Evolutionary conservation across 345 rosid species (phyloP).

Genomic region (Syzygium aqueum): DNA sequence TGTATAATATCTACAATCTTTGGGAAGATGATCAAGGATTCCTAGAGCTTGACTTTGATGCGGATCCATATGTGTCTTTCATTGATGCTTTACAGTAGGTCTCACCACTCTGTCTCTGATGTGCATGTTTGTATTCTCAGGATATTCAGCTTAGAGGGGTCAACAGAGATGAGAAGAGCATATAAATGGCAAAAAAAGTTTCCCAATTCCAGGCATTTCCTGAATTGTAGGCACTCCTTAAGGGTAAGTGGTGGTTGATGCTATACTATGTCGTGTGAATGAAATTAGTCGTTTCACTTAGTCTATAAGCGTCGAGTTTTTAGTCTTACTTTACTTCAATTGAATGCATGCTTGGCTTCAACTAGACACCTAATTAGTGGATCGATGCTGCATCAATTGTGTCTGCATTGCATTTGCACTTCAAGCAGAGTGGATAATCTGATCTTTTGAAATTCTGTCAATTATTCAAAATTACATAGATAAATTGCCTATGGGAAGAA

Average conservation of each 20-base stretch:
- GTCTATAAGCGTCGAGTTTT: no score
- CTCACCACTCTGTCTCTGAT: not conserved
- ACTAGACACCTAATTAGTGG: not conserved
- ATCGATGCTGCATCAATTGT: not conserved
- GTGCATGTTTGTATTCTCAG: constrained; percentile 25
- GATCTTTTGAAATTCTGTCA: not conserved
- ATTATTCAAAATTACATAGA: not conserved
- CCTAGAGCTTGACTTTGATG: constrained; percentile 75
- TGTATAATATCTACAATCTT: constrained; percentile 78
- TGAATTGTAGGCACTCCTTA: constrained; percentile 86
- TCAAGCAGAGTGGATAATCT: not conserved
- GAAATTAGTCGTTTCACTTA: not conserved
- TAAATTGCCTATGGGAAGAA: not conserved
- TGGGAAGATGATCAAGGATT: constrained; percentile 95
- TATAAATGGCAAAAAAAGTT: constrained; percentile 61
- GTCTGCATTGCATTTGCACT: not conserved
- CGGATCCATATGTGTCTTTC: constrained; percentile 46
- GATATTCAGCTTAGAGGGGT: constrained; percentile 97
- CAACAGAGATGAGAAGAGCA: constrained; percentile 86
- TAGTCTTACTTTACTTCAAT: not conserved
- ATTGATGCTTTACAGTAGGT: not conserved
- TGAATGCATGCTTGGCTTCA: not conserved
- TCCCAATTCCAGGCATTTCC: constrained; percentile 82
- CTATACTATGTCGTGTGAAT: not conserved
- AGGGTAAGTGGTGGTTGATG: constrained; percentile 38